A percentile compares a stretch with the other conserved stretches of the same genome.
phyloP scores from a whole-genome alignment of 2,329 filamentous ascomycete genomes.

The Westerdykella aurantiaca region DNA sequence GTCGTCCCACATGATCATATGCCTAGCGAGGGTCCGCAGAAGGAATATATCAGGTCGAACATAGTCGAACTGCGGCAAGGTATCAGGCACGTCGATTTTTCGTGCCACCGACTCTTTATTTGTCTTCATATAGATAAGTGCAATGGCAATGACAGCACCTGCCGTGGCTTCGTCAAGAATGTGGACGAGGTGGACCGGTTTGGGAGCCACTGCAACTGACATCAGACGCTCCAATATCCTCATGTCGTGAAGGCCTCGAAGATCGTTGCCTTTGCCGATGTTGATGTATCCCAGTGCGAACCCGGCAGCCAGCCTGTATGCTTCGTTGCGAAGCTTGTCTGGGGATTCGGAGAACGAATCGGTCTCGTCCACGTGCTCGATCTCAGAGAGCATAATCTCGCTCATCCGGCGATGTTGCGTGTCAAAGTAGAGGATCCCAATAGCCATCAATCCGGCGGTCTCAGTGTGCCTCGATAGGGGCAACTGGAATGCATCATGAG shows the following conservation, averaged over 20 bases:
- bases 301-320: constrained; percentile 90
- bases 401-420: constrained; percentile 98
- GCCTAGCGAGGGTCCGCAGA: constrained; percentile 78
- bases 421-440: constrained; percentile 87
- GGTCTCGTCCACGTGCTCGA: constrained; percentile 79
- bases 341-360: constrained; percentile 58
- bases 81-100: constrained; percentile 90
- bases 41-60: constrained; percentile 89
- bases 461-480: constrained; percentile 91
- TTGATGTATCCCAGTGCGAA: constrained; percentile 95
- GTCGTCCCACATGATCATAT: constrained; percentile 86
- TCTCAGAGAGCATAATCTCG: constrained; percentile 96
- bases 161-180: constrained; percentile 88
- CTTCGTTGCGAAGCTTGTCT: constrained; percentile 81
- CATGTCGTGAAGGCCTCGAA: constrained; percentile 91
- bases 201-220: constrained; percentile 76
- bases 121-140: constrained; percentile 95
- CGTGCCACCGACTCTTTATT: constrained; percentile 79
- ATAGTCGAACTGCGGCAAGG: constrained; percentile 87
- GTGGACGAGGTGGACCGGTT: constrained; percentile 87
- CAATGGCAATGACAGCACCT: constrained; percentile 83
- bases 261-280: constrained; percentile 79
- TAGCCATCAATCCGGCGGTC: constrained; percentile 94
- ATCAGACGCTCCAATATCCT: constrained; percentile 82
- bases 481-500: constrained; percentile 83